Evolutionary conservation across 192 early-diverging fungal genomes (phyloP).

Genomic region (Linnemannia elongata): DNA sequence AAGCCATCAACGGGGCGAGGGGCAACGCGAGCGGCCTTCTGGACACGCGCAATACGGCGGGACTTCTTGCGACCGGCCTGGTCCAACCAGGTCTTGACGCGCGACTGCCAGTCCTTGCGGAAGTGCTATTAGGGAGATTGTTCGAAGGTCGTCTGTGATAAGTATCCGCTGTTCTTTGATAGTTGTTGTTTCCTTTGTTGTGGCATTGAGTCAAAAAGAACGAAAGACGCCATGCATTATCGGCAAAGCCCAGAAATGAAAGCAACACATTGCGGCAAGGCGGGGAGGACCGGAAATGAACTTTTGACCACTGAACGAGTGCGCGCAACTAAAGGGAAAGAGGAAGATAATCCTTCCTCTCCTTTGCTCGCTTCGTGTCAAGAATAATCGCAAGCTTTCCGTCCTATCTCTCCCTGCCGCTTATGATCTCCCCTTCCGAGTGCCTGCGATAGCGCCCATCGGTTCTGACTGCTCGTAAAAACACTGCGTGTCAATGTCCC

Average conservation of each 20-base stretch:
- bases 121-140: conserved; percentile 72
- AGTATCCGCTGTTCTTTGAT: neutral
- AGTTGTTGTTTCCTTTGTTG: neutral
- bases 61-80: conserved; percentile 96
- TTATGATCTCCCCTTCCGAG: neutral
- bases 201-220: neutral
- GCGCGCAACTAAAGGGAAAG: neutral
- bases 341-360: neutral
- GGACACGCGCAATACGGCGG: conserved; percentile 86
- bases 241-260: neutral
- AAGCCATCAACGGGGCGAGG: conserved; percentile 97
- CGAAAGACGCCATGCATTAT: neutral
- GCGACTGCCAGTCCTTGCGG: conserved; percentile 98
- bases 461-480: neutral
- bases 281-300: neutral
- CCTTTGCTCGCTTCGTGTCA: neutral
- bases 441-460: neutral
- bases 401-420: neutral
- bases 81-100: conserved; percentile 99
- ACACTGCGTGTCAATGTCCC: neutral
- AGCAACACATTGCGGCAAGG: neutral
- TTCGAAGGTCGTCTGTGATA: neutral
- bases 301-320: conserved; percentile 1
- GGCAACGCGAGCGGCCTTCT: conserved; percentile 96
- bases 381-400: neutral